phyloP scores from a whole-genome alignment of 2,329 filamentous ascomycete genomes.

The Colletotrichum sp. region DNA sequence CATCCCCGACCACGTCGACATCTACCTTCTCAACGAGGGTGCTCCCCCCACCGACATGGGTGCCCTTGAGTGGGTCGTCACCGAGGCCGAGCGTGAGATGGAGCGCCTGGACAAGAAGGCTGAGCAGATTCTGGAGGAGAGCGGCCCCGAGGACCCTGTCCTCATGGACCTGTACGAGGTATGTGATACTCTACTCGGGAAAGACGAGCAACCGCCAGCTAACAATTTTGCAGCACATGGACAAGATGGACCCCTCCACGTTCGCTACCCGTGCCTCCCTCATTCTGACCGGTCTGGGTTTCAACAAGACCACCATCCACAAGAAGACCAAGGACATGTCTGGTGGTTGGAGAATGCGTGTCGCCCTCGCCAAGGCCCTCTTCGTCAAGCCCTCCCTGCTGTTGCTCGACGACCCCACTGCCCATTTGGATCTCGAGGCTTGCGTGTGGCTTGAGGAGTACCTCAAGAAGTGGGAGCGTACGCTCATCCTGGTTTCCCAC shows the following conservation, averaged over 20 bases:
- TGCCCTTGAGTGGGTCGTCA: slow-evolving; percentile 96
- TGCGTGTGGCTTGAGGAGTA: slow-evolving; percentile 99
- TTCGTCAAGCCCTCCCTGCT: slow-evolving; percentile 98
- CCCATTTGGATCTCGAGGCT: slow-evolving; percentile 98
- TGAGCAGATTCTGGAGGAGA: slow-evolving; percentile 88
- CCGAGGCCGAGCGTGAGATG: slow-evolving; percentile 91
- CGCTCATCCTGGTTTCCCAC: slow-evolving; percentile 94
- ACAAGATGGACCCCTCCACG: slow-evolving; percentile 97
- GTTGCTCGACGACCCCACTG: slow-evolving; percentile 96
- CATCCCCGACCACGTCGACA: slow-evolving; percentile 94
- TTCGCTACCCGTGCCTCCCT: slow-evolving; percentile 95
- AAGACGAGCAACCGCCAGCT: not conserved
- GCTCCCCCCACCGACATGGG: slow-evolving; percentile 88
- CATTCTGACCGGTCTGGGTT: slow-evolving; percentile 97
- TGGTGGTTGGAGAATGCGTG: slow-evolving; percentile 99
- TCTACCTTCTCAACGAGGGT: slow-evolving; percentile 98
- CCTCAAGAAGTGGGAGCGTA: slow-evolving; percentile 99
- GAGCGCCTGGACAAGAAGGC: slow-evolving; percentile 86
- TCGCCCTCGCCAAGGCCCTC: slow-evolving; percentile 93
- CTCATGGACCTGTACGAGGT: slow-evolving; percentile 97
- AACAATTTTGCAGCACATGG: slow-evolving; percentile 76
- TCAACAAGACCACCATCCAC: slow-evolving; percentile 97
- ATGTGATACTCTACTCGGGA: slow-evolving; percentile 40
- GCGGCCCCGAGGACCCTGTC: slow-evolving; percentile 89
- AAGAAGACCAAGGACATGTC: slow-evolving; percentile 99